Base-by-base conservation (phyloP, 345 rosid species). In the Carallia pectinifolia region DNA sequence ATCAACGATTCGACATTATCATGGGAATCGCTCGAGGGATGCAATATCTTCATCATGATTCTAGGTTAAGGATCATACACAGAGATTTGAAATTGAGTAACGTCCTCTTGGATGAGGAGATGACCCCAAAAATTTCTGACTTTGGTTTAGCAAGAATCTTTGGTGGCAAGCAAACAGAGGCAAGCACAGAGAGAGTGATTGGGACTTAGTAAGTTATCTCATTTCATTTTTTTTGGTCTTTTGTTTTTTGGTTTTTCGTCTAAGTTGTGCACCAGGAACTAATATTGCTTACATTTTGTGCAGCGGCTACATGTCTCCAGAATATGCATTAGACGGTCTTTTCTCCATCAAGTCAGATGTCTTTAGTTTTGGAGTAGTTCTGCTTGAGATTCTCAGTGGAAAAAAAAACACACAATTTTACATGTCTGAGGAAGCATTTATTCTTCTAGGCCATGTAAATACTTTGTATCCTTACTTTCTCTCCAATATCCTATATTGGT, bases 301-400 rank as follows among this genome's bases (percentile, higher is more conserved):
- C 75, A 81, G 79, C 36, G 81, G 84, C 6, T 74, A 81, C 61
- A 77, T 71, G 62, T 44, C 80, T 3, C 76, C 76, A 1, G 80
- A 71, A 39, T 71, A 71, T 53, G 79, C 84, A 17, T 31, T 77
- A 27, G 75, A 71, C 0, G 79, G 79, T 13, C 17, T 64, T 6
- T 81, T 74, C 74, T 81, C 79, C 0, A 37, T 64, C 36, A 81
- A 81, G 10, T 81, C 84, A 0, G 81, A 77, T 66, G 74, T 68
- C 7, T 81, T 71, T n/a, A 81, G 84, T 54, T 81, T 77, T 40
- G 83, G 81, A 0, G 60, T 80, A 5, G 74, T 80, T 1, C 39
- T 80, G 3, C 79, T 80, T 15, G 79, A 80, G 58, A 77, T 80
- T 39, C 29, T 80, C 1, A 70, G 71, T 23, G 81, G 84, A n/a